phyloP scores from a whole-genome alignment of 352 stramenopile species.

The Globisporangium abappressorium region DNA sequence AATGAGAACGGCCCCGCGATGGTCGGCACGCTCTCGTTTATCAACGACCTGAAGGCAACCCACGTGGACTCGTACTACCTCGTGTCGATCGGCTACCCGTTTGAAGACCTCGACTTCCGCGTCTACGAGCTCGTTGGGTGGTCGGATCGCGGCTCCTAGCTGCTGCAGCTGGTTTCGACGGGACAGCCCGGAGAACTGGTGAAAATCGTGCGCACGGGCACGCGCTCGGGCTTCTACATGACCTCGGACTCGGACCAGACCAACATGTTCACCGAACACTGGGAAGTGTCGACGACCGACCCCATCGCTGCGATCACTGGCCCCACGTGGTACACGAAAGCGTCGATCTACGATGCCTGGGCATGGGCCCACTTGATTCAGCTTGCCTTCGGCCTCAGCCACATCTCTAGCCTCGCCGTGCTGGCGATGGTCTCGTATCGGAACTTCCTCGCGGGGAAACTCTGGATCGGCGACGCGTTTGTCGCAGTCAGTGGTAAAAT shows the following conservation, averaged over 20 bases:
- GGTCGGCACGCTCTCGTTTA: constrained; percentile 23
- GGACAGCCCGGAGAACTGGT: background rate
- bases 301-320: constrained; percentile 22
- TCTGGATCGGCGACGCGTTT: constrained; percentile 45
- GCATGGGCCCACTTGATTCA: constrained; percentile 46
- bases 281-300: constrained; percentile 20
- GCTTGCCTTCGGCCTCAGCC: constrained; percentile 35
- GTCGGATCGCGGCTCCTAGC: constrained; percentile 28
- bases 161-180: constrained; percentile 25
- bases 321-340: constrained; percentile 28
- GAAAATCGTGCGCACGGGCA: constrained; percentile 12
- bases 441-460: constrained; percentile 29
- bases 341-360: constrained; percentile 37
- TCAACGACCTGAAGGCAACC: constrained; percentile 26
- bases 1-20: constrained; percentile 26
- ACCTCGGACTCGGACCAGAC: constrained; percentile 30
- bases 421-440: constrained; percentile 31
- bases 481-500: constrained; percentile 28
- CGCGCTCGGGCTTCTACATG: constrained; percentile 40
- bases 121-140: constrained; percentile 27
- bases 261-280: constrained; percentile 40
- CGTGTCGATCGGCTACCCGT: constrained; percentile 33
- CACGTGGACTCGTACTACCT: constrained; percentile 20
- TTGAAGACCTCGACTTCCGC: constrained; percentile 18
- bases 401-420: constrained; percentile 28